Evolutionary conservation across 1,284 basidiomycete species (phyloP), one percentile per base, ranked within the genome.

Genomic region (Ganoderma resinaceum): DNA sequence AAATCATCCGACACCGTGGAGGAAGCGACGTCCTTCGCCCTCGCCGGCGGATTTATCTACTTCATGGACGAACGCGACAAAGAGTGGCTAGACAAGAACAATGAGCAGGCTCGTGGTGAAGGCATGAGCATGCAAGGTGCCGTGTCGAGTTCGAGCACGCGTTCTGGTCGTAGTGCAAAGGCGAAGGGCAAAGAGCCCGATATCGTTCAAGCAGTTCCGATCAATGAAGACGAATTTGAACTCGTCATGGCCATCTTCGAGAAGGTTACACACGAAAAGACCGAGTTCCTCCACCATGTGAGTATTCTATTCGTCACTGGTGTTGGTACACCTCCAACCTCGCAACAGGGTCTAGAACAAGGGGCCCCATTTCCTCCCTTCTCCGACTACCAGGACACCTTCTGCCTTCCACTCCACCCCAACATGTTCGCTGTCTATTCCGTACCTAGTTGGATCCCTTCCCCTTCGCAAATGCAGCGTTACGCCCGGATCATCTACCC

Each of bases 41-140:
- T 94, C 70, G 81, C 86, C 42, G 85, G 88, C 74, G 91, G 89
- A 1, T 95, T 92, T 77, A 89, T 91, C 5, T 99, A 99, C 79
- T 94, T 91, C 75, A 94, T 99, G 92, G 98, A 99, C 77, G 98
- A 99, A 79, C 93, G 95, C 46, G 98, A 99, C 82, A 90, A 93
- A 74, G 92, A 94, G 67, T 99, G 97, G 97, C 87, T 99, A 46
- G 91, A 94, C 71, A 92, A 91, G 79, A 95, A 95, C 78, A 99
- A 99, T 75, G 92, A 94, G 74, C 90, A 94, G 72, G 93, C 94
- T 2, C 89, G 94, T 61, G 94, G 95, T 23, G 95, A 96, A 77
- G 93, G 95, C 18, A 91, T 92, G 1, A 91, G 92, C 69, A 86
- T 88, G 0, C 90, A 94, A 74, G 90, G 91, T n/a, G 87, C 89